Evolutionary conservation across 2,329 filamentous ascomycete genomes (phyloP).

Genomic region (Aspergillus sp.): DNA sequence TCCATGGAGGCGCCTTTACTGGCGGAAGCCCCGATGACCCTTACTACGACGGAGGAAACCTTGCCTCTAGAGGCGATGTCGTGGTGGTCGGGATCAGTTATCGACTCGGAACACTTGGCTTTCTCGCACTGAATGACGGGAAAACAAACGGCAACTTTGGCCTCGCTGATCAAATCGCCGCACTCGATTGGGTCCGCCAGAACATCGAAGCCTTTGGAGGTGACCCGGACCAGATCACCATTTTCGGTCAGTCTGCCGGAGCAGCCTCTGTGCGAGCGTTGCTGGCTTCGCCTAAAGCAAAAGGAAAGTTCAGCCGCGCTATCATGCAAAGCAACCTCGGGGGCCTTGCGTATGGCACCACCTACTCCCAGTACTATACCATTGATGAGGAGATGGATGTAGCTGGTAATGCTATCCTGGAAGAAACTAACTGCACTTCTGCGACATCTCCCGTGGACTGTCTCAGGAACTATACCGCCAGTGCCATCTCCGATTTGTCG

Average conservation of each 20-base stretch:
- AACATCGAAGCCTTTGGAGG: constrained; percentile 53
- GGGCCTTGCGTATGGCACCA: constrained; percentile 60
- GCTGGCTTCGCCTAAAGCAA: constrained; percentile 34
- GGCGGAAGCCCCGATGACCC: constrained; percentile 46
- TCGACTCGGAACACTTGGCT: constrained; percentile 59
- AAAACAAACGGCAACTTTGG: constrained; percentile 57
- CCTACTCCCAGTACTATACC: constrained; percentile 61
- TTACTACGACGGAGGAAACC: constrained; percentile 54
- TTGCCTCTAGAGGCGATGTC: constrained; percentile 61
- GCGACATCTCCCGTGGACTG: background rate
- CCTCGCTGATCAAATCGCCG: constrained; percentile 54
- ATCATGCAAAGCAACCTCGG: constrained; percentile 49
- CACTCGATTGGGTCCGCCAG: constrained; percentile 50
- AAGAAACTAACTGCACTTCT: constrained; percentile 28
- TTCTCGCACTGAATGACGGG: constrained; percentile 59
- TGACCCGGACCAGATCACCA: constrained; percentile 49
- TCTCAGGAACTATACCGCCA: background rate
- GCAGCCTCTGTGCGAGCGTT: constrained; percentile 59
- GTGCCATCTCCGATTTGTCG: background rate
- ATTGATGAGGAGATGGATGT: constrained; percentile 54
- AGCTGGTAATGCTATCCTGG: constrained; percentile 55
- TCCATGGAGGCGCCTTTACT: constrained; percentile 60
- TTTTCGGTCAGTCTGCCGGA: constrained; percentile 53
- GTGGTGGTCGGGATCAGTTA: constrained; percentile 64
- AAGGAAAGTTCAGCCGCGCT: constrained; percentile 21